phyloP scores from a whole-genome alignment of 1,139 yeast genomes.

The Blastobotrys serpentis region DNA sequence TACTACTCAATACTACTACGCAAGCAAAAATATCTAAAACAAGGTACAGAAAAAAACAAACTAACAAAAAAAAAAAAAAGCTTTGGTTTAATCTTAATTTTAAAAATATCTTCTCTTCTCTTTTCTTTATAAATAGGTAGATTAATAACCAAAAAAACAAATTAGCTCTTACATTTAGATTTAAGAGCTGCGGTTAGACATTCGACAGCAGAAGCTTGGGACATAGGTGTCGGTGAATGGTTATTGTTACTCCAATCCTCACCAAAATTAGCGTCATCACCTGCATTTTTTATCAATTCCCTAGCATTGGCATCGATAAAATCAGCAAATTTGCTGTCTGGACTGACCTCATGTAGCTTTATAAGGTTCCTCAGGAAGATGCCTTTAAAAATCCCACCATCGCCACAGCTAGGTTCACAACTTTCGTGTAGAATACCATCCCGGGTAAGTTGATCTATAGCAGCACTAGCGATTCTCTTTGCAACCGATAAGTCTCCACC shows the following conservation, averaged over 20 bases:
- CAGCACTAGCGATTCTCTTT: slow-evolving; percentile 17
- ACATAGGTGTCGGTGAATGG: slow-evolving; percentile 6
- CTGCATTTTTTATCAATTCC: slow-evolving; percentile 10
- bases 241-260: slow-evolving; percentile 15
- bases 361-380: slow-evolving; percentile 23
- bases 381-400: slow-evolving; percentile 26
- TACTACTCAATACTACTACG: too few species aligned
- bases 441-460: slow-evolving; percentile 16
- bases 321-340: slow-evolving; percentile 11
- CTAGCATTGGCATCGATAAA: slow-evolving; percentile 17
- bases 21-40: too few species aligned
- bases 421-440: slow-evolving; percentile 23
- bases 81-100: too few species aligned
- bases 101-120: too few species aligned
- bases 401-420: slow-evolving; percentile 23
- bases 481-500: slow-evolving; percentile 18
- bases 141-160: neutral
- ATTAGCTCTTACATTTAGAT: neutral
- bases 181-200: neutral
- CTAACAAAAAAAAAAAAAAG: too few species aligned
- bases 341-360: slow-evolving; percentile 15
- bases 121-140: too few species aligned
- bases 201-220: slow-evolving; percentile 1
- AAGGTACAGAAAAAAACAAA: too few species aligned
- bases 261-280: slow-evolving; percentile 13